These are phyloP conservation scores for Zelonia costaricensis DNA, from an alignment of 208 protist genomes.

Conservation along the genomic window DNA sequence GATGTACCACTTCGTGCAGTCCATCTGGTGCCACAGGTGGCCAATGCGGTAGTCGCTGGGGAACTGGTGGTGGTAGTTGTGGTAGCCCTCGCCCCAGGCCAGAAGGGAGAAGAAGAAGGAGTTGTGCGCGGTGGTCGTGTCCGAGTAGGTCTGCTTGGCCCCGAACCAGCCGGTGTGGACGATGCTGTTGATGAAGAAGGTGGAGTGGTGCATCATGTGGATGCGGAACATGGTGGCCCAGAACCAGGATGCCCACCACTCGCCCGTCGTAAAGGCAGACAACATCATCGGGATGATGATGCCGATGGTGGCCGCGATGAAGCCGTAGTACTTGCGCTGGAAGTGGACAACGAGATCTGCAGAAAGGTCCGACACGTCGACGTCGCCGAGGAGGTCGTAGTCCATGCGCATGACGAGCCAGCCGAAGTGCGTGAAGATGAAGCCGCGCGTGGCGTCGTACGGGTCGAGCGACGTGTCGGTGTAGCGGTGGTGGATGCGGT, in stretches of 20 bases:
- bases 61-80: conserved; percentile 94
- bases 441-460: conserved; percentile 85
- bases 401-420: conserved; percentile 93
- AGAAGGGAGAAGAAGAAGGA: conserved; percentile 66
- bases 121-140: conserved; percentile 73
- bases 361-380: conserved; percentile 79
- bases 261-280: conserved; percentile 70
- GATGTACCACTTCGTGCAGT: conserved; percentile 89
- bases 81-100: conserved; percentile 89
- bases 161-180: conserved; percentile 73
- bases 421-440: conserved; percentile 87
- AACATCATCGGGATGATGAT: conserved; percentile 78
- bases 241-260: conserved; percentile 78
- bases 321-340: conserved; percentile 82
- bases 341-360: conserved; percentile 73
- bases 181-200: conserved; percentile 91
- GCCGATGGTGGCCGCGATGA: conserved; percentile 72
- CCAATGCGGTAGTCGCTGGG: conserved; percentile 89
- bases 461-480: conserved; percentile 88
- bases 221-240: conserved; percentile 68
- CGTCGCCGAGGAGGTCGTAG: conserved; percentile 71
- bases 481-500: conserved; percentile 89
- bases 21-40: conserved; percentile 75
- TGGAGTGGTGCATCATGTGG: conserved; percentile 80
- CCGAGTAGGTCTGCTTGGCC: conserved; percentile 62